Conservation (phyloP, 1,284 basidiomycete genomes). For the Marasmius sp. region DNA sequence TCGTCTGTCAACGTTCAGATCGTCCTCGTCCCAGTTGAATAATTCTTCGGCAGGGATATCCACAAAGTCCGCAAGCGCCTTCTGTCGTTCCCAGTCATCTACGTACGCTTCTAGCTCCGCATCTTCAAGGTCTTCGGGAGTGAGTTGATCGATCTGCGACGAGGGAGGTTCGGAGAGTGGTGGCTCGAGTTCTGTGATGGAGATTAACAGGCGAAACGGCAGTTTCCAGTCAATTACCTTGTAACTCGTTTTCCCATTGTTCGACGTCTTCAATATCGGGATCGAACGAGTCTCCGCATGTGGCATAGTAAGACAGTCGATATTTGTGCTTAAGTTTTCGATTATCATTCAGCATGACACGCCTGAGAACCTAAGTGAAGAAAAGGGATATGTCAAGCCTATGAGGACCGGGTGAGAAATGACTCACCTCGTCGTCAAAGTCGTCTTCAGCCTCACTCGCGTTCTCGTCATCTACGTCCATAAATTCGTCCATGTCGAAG, state of each 20-base stretch:
- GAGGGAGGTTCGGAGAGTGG: neutral
- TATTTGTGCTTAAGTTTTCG: constrained; percentile 5
- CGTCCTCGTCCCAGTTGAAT: constrained; percentile 32
- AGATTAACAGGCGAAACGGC: neutral
- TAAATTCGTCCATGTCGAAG: constrained; percentile 40
- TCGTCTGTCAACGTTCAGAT: constrained; percentile 9
- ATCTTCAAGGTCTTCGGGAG: constrained; percentile 48
- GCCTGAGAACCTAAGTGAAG: constrained; percentile 5
- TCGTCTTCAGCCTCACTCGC: constrained; percentile 22
- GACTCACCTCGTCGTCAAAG: constrained; percentile 9
- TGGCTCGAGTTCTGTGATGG: neutral
- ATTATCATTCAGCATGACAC: constrained; percentile 8
- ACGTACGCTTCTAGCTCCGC: constrained; percentile 63
- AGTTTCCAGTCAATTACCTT: neutral
- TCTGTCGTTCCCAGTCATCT: constrained; percentile 43
- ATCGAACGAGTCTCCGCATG: constrained; percentile 13
- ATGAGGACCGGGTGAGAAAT: neutral
- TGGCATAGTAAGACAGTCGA: constrained; percentile 9
- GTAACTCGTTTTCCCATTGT: constrained; percentile 9
- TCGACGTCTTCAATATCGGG: constrained; percentile 12
- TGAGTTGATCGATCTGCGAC: constrained; percentile 19
- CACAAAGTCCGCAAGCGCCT: constrained; percentile 50
- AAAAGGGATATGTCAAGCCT: neutral
- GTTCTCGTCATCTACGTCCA: constrained; percentile 42
- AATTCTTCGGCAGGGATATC: constrained; percentile 41